Evolutionary conservation across 257 asterid species (phyloP).

Genomic region (Nicotiana noctiflora): DNA sequence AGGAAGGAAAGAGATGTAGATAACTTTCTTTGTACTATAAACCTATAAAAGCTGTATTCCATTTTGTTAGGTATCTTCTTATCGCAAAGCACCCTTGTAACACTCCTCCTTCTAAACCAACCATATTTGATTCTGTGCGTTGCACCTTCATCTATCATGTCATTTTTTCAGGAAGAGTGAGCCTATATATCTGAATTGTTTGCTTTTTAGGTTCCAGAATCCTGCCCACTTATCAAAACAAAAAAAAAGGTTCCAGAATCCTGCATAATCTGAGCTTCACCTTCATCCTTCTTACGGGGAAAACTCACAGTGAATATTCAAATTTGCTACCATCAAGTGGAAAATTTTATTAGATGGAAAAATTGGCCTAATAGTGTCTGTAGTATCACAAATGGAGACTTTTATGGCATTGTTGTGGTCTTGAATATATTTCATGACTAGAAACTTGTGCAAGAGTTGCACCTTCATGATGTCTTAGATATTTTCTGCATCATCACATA

Average conservation of each 20-base stretch:
- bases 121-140: background rate
- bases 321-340: background rate
- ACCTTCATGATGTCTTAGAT: background rate
- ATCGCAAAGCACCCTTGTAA: background rate
- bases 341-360: background rate
- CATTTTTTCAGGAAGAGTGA: background rate
- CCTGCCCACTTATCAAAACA: background rate
- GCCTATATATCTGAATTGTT: background rate
- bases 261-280: background rate
- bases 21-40: no score
- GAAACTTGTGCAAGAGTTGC: background rate
- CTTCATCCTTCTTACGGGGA: background rate
- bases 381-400: background rate
- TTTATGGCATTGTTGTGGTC: background rate
- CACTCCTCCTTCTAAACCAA: background rate
- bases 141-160: background rate
- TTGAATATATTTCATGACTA: background rate
- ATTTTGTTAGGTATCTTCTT: background rate
- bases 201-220: background rate
- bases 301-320: background rate
- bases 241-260: background rate
- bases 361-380: background rate
- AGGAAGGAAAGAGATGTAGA: no score
- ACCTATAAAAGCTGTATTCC: background rate
- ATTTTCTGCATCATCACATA: conserved; percentile 9